Evolutionary conservation across 2,329 filamentous ascomycete species (phyloP), one percentile per base, ranked within the genome.

Genomic region (Ceratocystis diversiconidia): DNA sequence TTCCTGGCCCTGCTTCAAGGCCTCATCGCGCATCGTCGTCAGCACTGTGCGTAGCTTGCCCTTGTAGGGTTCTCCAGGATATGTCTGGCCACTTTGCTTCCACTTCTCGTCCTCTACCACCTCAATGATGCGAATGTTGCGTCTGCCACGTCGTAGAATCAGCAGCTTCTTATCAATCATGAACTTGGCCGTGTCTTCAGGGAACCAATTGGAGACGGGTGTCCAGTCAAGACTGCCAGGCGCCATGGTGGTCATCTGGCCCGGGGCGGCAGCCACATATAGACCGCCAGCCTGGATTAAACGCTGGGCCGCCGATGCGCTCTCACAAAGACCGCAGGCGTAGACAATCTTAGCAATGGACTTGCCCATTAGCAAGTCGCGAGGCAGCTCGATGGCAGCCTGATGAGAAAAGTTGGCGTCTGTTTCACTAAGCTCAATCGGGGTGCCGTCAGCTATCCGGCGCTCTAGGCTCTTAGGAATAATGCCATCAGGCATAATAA

Each of bases 141-240:
- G 80, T 75, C 85, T 86, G 69, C 84, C 84, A 71, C 80, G 83
- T 69, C 85, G 82, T 64, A 87, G 75, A 69, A 87, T 79, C 68
- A 87, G 75, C 60, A 86, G 69, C 69, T 79, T 77, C 66, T 73
- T 82, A 68, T 85, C 82, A 19, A 89, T 80, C 65, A 87, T 75
- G 70, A 80, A 88, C 65, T 83, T 81, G 66, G 77, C 71, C 0
- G 84, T 85, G 64, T 86, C 81, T 28, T 78, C 74, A 0, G 79
- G 76, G 69, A 77, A 80, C 79, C 83, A 85, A 25, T 79, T 74
- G 71, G 84, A 83, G 68, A 89, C 80, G 1, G 81, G 79, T 7
- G 79, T 82, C 77, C 85, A 91, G 30, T 79, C 77, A 30, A 90
- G 72, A 66, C 79, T 79, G 17, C 77, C 80, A 0, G 77, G 74